Conservation (phyloP, 2,329 filamentous ascomycete species). For the Chalaropsis ovoidea region DNA sequence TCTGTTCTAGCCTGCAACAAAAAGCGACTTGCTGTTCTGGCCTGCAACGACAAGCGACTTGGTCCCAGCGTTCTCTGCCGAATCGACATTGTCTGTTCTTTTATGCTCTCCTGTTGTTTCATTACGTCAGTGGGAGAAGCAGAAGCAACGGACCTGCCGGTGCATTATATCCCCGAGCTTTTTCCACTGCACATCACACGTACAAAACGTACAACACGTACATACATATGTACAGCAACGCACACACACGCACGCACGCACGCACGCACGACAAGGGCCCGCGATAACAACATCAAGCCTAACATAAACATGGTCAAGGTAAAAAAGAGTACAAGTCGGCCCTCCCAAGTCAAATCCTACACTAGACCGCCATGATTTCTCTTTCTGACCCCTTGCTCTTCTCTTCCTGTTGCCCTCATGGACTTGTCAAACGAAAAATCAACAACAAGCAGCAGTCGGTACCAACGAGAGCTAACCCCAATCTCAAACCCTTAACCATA, state of each 20-base stretch:
- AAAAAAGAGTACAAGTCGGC: too few species aligned
- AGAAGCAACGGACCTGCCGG: constrained; percentile 4
- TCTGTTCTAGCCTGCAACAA: not conserved
- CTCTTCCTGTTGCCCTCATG: too few species aligned
- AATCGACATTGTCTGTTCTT: not conserved
- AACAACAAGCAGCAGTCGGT: too few species aligned
- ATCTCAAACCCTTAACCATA: not conserved
- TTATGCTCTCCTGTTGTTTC: not conserved
- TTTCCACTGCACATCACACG: not conserved
- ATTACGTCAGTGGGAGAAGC: not conserved
- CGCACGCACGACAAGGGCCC: too few species aligned
- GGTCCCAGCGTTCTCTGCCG: constrained; percentile 2
- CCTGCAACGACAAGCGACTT: not conserved
- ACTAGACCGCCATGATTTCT: not conserved
- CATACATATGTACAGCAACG: not conserved
- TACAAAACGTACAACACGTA: not conserved
- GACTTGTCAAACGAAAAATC: too few species aligned
- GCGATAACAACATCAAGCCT: not conserved
- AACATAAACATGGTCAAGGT: not conserved
- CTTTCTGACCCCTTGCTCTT: not conserved
- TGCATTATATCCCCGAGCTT: constrained; percentile 3
- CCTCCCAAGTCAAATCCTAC: too few species aligned
- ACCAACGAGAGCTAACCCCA: too few species aligned
- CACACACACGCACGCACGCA: not conserved
- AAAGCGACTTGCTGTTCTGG: not conserved